Base-by-base conservation (phyloP, 169 alveolate species). In the Amoebophrya sp. region DNA sequence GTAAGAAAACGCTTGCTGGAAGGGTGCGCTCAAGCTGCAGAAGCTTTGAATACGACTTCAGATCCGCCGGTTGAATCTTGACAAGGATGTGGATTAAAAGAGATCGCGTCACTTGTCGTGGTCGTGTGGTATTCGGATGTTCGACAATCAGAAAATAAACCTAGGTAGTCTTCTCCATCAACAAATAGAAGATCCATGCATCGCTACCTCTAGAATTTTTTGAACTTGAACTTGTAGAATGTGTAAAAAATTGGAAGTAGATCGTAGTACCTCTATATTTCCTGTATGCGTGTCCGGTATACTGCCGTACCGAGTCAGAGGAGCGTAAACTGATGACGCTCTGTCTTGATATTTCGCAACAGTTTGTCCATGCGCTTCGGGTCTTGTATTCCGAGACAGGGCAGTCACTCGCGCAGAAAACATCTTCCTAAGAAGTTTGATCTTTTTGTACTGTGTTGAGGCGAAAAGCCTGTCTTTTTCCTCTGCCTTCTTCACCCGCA, bases 401-500 rank as follows among this genome's bases (percentile, higher is more conserved):
- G 83, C 83, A 36, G 83, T 65, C n/a, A n/a, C n/a, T n/a, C n/a
- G n/a, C n/a, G n/a, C n/a, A n/a, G n/a, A n/a, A 26, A 26, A 65
- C 83, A 65, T 65, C 83, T 65, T 65, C 36, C 83, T 29, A 10
- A 65, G 83, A 26, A 65, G 83, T 36, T 65, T 65, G 3, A 65
- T 26, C 26, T 65, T 65, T 36, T 36, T 65, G 83, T 65, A 65
- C 26, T 65, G 83, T 36, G 83, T 65, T 18, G 10, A 6, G 83
- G 83, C 83, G 83, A 65, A 65, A 10, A 65, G 33, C 94, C 97
- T 94, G 92, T 97, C 97, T 93, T 96, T 97, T 38, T 96, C 93
- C 92, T 97, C 98, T 89, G 97, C 96, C 91, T 96, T 96, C 94
- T 96, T 96, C 38, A 95, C 95, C 53, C 96, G 93, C 41, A 96